These are phyloP conservation scores for Naganishia sp. DNA, from an alignment of 1,284 basidiomycete species.

Conservation along the genomic window DNA sequence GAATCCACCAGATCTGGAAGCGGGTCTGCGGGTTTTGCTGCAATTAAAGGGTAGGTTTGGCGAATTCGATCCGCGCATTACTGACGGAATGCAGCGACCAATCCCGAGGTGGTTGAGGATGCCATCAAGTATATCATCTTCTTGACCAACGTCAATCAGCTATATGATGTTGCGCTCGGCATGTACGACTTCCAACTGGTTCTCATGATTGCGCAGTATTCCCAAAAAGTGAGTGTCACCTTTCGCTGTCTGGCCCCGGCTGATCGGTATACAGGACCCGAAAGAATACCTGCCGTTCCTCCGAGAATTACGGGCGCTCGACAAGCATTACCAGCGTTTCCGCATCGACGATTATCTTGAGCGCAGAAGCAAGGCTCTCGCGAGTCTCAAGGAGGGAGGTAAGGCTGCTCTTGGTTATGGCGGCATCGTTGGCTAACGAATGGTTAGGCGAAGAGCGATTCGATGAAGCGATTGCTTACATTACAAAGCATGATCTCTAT, in stretches of 20 bases:
- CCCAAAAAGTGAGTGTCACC: constrained; percentile 73
- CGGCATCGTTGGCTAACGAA: too few species aligned
- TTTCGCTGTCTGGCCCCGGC: not conserved
- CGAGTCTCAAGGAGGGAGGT: constrained; percentile 75
- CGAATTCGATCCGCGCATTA: not conserved
- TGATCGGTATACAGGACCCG: constrained; percentile 68
- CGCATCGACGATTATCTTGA: constrained; percentile 91
- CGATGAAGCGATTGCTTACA: constrained; percentile 76
- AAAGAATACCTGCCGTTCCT: constrained; percentile 97
- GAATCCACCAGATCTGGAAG: constrained; percentile 85
- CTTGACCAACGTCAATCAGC: constrained; percentile 85
- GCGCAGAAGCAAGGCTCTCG: constrained; percentile 72
- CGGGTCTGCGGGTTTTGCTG: constrained; percentile 75
- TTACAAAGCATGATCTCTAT: constrained; percentile 77
- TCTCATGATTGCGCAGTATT: constrained; percentile 93
- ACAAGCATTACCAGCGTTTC: constrained; percentile 81
- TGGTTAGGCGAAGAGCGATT: constrained; percentile 57
- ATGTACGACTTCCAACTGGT: constrained; percentile 99
- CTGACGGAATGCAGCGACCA: constrained; percentile 15
- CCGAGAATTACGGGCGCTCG: constrained; percentile 77
- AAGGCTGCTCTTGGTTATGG: constrained; percentile 30
- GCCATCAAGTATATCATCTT: constrained; percentile 99
- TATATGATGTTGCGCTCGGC: constrained; percentile 92
- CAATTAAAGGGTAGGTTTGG: constrained; percentile 66
- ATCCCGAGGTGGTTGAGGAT: constrained; percentile 81